Conservation (phyloP, 1,139 yeast species). For the Arxiozyma heterogenica region DNA sequence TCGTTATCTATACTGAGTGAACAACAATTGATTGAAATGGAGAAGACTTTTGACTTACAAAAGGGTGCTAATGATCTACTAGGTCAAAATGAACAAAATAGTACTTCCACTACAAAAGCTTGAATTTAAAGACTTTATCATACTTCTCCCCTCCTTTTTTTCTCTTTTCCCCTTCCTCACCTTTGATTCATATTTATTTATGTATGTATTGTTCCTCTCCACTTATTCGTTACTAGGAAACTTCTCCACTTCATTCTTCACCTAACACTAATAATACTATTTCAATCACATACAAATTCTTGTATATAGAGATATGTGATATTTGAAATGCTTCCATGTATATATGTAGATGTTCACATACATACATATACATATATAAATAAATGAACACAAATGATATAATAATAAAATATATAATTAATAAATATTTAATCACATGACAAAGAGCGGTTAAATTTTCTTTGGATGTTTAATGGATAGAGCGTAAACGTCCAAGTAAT, state of each 20-base stretch:
- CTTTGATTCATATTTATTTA: not conserved
- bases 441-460: slow-evolving; percentile 3
- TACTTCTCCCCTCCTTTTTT: not conserved
- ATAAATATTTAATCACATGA: not conserved
- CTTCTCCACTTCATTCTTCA: not conserved
- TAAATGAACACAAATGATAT: not conserved
- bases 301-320: slow-evolving; percentile 3
- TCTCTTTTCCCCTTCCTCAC: not conserved
- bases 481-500: slow-evolving; percentile 76
- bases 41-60: slow-evolving; percentile 81
- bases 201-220: not conserved
- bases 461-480: slow-evolving; percentile 68
- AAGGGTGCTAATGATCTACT: slow-evolving; percentile 77
- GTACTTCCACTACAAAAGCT: slow-evolving; percentile 2
- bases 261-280: not conserved
- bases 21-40: slow-evolving; percentile 89
- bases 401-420: not conserved
- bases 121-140: slow-evolving; percentile 7
- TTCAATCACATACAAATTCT: not conserved
- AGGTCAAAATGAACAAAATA: slow-evolving; percentile 54
- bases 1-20: slow-evolving; percentile 84
- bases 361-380: not conserved
- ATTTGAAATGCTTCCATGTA: not conserved
- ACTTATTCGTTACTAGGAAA: not conserved
- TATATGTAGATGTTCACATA: not conserved